Evolutionary conservation across 768 basidiomycete species (phyloP).

Genomic region (Glaciozyma antarctica): DNA sequence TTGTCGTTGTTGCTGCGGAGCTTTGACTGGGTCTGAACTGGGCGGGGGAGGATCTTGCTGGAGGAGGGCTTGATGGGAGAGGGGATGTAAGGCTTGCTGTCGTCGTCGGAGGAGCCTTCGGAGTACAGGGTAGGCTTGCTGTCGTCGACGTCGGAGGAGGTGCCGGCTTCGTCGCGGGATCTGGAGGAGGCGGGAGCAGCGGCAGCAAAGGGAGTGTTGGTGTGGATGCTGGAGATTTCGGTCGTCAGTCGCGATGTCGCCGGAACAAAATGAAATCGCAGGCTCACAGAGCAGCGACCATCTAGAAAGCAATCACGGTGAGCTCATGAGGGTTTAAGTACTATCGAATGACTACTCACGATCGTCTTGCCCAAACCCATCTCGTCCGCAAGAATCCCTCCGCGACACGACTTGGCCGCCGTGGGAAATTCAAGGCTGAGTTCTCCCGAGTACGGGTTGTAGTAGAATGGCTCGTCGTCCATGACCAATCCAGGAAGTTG

Average conservation of each 20-base stretch:
- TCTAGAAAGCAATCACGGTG: neutral
- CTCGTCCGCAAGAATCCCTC: conserved; percentile 78
- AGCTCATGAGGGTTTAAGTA: neutral
- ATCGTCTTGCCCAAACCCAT: conserved; percentile 97
- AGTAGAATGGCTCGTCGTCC: conserved; percentile 72
- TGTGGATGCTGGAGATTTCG: conserved; percentile 17
- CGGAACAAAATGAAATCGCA: no score
- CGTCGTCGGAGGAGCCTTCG: neutral
- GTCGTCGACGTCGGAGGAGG: neutral
- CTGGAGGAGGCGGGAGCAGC: neutral
- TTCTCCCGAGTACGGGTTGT: conserved; percentile 64
- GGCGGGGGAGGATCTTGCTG: neutral
- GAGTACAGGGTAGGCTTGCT: neutral
- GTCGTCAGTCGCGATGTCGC: no score
- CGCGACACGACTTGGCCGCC: conserved; percentile 63
- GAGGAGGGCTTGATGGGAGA: neutral
- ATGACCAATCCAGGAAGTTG: conserved; percentile 54
- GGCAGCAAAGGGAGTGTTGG: conserved; percentile 19
- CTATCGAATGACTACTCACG: conserved; percentile 39
- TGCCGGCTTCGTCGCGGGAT: neutral
- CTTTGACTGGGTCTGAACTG: neutral
- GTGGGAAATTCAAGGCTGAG: conserved; percentile 74
- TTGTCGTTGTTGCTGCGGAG: neutral
- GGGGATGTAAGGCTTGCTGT: neutral
- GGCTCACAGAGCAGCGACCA: neutral